These are phyloP conservation scores for Entophlyctis luteolus DNA, from an alignment of 192 early-diverging fungal genomes.

Conservation along the genomic window DNA sequence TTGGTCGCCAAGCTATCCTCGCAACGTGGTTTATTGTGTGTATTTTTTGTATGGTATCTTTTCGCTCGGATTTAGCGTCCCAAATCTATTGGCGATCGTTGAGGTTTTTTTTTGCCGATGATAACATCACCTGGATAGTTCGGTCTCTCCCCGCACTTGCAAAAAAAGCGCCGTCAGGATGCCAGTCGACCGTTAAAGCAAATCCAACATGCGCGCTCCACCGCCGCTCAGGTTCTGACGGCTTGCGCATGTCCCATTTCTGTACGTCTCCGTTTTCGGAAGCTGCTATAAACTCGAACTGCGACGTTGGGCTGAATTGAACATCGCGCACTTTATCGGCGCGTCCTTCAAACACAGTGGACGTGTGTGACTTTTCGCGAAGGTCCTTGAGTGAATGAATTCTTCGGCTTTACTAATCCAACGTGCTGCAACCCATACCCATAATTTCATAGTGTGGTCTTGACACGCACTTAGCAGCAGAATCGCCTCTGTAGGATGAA, in stretches of 20 bases:
- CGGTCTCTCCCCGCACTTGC: constrained; percentile 76
- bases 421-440: constrained; percentile 62
- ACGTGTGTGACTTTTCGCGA: constrained; percentile 45
- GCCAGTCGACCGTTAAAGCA: constrained; percentile 71
- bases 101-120: background rate
- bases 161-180: constrained; percentile 62
- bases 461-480: constrained; percentile 73
- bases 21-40: constrained; percentile 64
- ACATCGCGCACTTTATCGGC: constrained; percentile 76
- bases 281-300: constrained; percentile 68
- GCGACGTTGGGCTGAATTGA: constrained; percentile 63
- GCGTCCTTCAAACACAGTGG: constrained; percentile 66
- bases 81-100: background rate
- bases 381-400: constrained; percentile 66
- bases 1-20: constrained; percentile 69
- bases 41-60: constrained; percentile 57
- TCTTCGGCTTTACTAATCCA: too few species aligned
- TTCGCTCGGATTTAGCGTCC: constrained; percentile 63
- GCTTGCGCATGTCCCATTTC: constrained; percentile 77
- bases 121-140: constrained; percentile 55
- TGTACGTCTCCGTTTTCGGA: constrained; percentile 70
- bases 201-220: constrained; percentile 69
- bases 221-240: constrained; percentile 56
- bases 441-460: constrained; percentile 70
- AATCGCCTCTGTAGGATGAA: constrained; percentile 65